Conservation (phyloP, 176 grass and related monocot genomes). For the Carex kokanica region DNA sequence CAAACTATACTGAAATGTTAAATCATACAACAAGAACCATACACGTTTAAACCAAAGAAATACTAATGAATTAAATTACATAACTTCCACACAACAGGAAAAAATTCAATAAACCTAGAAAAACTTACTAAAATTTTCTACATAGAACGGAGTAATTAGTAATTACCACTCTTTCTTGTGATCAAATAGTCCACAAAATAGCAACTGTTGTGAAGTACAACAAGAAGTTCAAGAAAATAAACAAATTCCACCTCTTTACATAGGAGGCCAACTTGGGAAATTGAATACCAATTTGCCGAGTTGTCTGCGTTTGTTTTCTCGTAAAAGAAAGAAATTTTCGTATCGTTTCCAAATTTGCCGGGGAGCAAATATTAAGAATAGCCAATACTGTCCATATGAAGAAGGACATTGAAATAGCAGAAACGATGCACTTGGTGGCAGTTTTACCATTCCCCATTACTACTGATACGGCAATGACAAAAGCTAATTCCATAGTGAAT, state of each 20-base stretch:
- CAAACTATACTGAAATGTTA: too few species aligned
- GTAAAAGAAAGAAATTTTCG: background rate
- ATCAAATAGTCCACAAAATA: background rate
- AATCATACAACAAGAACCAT: too few species aligned
- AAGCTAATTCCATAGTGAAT: slow-evolving; percentile 38
- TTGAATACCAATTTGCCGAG: background rate
- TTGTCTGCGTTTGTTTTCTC: background rate
- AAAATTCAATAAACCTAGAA: too few species aligned
- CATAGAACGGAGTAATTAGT: too few species aligned
- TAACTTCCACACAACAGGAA: too few species aligned
- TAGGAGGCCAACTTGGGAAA: background rate
- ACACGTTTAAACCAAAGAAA: too few species aligned
- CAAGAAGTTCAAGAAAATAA: background rate
- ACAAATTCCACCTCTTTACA: background rate
- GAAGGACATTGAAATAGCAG: background rate
- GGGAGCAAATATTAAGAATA: background rate
- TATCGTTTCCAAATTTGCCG: background rate
- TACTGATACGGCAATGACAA: slow-evolving; percentile 13
- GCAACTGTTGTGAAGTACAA: background rate
- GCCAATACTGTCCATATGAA: background rate
- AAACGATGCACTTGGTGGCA: background rate
- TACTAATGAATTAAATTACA: too few species aligned
- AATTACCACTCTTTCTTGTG: background rate
- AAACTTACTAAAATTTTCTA: too few species aligned
- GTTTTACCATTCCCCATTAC: background rate